Base-by-base conservation (phyloP, 176 grass and related monocot species). In the Raddia guianensis region DNA sequence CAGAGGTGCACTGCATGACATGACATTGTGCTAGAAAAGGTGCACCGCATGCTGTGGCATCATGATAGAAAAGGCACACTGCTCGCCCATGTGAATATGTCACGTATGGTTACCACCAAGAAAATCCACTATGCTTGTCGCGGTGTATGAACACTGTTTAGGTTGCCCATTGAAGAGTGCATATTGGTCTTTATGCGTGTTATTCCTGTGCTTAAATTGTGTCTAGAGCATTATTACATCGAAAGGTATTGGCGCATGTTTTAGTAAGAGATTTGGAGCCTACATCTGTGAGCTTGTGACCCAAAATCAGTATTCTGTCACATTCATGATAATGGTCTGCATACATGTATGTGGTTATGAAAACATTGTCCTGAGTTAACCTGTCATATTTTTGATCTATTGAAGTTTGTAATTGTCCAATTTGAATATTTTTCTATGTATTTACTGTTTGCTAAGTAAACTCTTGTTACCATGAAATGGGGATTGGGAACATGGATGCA, bases 331-430 rank as follows among this genome's bases (percentile, higher is more conserved):
- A 67, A 63, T 44, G 64, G 18, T 67, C 37, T 33, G 10, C 15
- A 42, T 8, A 66, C 4, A 8, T 66, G 4, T 66, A 15, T 44
- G 37, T 43, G 14, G 19, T 66, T 66, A 67, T 79, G 18, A 68
- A 66, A 80, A 80, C 42, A 12, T 40, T 80, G 50, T 80, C 15
- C 49, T 56, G 49, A 45, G 63, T 45, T 80, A 66, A 68, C 49
- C 7, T 55, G 12, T n/a, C n/a, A n/a, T n/a, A n/a, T n/a, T n/a
- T n/a, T n/a, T n/a, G n/a, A n/a, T n/a, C n/a, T n/a, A n/a, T n/a
- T n/a, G n/a, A n/a, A n/a, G n/a, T n/a, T n/a, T n/a, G n/a, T n/a
- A 42, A 18, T 7, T n/a, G 8, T 16, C 6, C 48, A 56, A n/a
- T 80, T 68, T 56, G 49, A 66, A 20, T 65, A 55, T 68, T 68